These are phyloP conservation scores for Sclerotinia trifoliorum DNA, from an alignment of 2,329 filamentous ascomycete species.

Conservation along the genomic window DNA sequence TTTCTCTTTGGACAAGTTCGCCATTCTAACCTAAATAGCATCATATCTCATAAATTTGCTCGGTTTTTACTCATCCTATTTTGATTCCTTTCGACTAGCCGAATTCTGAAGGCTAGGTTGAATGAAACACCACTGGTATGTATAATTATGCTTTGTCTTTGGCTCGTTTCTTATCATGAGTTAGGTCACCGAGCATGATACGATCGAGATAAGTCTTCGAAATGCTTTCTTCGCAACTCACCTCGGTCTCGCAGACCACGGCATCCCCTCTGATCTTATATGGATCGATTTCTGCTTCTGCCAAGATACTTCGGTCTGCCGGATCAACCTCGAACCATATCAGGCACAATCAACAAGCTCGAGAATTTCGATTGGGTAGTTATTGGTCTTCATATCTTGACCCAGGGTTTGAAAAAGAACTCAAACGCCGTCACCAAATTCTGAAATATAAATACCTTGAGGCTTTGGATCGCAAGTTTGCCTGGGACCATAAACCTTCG, in stretches of 20 bases:
- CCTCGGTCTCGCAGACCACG: conserved; percentile 27
- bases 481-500: conserved; percentile 48
- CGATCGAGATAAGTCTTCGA: conserved; percentile 25
- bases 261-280: conserved; percentile 20
- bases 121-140: not conserved
- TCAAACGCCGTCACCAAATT: conserved; percentile 46
- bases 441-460: conserved; percentile 50
- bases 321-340: conserved; percentile 22
- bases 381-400: conserved; percentile 47
- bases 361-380: conserved; percentile 50
- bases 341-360: conserved; percentile 43
- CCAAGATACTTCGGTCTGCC: conserved; percentile 25
- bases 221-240: conserved; percentile 36
- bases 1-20: not conserved
- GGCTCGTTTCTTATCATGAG: not conserved
- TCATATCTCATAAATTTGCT: not conserved
- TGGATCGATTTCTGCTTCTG: conserved; percentile 23
- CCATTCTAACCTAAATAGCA: conserved; percentile 5
- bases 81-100: not conserved
- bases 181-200: conserved; percentile 28
- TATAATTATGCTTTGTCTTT: not conserved
- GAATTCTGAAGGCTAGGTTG: not conserved
- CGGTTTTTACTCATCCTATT: too few relatives aligned
- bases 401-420: conserved; percentile 45
- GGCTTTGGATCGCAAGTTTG: conserved; percentile 45